Conservation (phyloP, 2,329 filamentous ascomycete species). For the Cladosporium sp. region DNA sequence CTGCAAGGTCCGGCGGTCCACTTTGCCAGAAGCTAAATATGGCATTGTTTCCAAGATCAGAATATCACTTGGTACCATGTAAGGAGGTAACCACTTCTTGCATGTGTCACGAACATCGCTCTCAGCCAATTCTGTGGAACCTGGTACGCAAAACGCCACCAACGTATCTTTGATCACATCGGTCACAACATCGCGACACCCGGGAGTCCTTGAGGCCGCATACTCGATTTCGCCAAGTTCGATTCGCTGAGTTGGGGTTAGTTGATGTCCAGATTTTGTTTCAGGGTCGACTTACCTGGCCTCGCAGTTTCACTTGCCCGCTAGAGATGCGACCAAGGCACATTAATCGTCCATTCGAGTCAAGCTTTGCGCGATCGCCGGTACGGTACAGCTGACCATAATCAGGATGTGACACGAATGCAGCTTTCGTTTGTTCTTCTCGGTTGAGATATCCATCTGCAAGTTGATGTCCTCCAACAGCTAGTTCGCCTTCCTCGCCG, state of each 20-base stretch:
- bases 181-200: conserved; percentile 63
- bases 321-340: conserved; percentile 74
- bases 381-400: conserved; percentile 76
- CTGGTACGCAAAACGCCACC: conserved; percentile 68
- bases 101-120: conserved; percentile 56
- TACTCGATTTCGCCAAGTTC: conserved; percentile 60
- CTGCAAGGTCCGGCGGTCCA: conserved; percentile 65
- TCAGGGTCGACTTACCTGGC: conserved; percentile 61
- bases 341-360: conserved; percentile 66
- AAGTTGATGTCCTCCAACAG: conserved; percentile 74
- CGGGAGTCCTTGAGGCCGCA: conserved; percentile 56
- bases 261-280: background rate
- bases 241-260: conserved; percentile 50
- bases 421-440: conserved; percentile 65
- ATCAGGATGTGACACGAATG: conserved; percentile 62
- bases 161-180: conserved; percentile 64
- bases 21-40: conserved; percentile 76
- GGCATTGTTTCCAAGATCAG: conserved; percentile 63
- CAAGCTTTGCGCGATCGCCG: conserved; percentile 74
- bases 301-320: conserved; percentile 82
- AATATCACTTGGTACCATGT: conserved; percentile 78
- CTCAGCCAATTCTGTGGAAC: conserved; percentile 36
- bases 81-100: conserved; percentile 70
- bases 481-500: conserved; percentile 73
- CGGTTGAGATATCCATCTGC: conserved; percentile 79